phyloP scores from a whole-genome alignment of 768 basidiomycete species.

The Hypsizygus marmoreus region DNA sequence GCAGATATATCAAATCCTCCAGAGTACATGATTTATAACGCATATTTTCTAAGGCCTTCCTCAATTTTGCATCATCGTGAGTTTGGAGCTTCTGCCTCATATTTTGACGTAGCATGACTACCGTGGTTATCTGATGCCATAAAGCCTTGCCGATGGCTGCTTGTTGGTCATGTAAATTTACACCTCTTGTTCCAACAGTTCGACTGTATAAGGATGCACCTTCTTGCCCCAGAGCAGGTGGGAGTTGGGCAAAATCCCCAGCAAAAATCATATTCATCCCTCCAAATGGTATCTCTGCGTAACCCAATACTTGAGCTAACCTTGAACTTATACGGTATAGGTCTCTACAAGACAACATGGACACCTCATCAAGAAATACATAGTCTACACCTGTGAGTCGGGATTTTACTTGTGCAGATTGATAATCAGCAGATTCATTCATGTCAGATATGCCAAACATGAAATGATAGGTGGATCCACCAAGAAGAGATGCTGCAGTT shows the following conservation, averaged over 20 bases:
- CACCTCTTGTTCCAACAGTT: no score
- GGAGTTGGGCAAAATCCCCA: no score
- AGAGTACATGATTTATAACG: conserved; percentile 15
- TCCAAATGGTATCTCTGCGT: conserved; percentile 27
- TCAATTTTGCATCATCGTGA: conserved; percentile 25
- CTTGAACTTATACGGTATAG: conserved; percentile 30
- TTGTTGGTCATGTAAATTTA: no score
- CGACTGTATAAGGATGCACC: no score
- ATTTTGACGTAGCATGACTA: conserved; percentile 34
- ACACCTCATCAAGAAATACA: conserved; percentile 43
- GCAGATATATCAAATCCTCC: conserved; percentile 24
- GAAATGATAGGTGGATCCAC: no score
- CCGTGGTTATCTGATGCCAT: no score
- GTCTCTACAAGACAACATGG: conserved; percentile 38
- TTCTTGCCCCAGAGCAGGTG: no score
- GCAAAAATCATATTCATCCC: no score
- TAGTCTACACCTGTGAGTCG: conserved; percentile 30
- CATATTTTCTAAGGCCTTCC: conserved; percentile 15
- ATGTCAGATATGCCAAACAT: no score
- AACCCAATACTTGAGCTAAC: conserved; percentile 22
- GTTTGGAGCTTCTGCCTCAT: conserved; percentile 28
- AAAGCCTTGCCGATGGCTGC: no score
- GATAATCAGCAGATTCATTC: neutral
- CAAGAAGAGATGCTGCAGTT: no score
- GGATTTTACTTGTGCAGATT: conserved; percentile 10